These are phyloP conservation scores for Ceriops tagal DNA, from an alignment of 345 rosid species.

Conservation along the genomic window DNA sequence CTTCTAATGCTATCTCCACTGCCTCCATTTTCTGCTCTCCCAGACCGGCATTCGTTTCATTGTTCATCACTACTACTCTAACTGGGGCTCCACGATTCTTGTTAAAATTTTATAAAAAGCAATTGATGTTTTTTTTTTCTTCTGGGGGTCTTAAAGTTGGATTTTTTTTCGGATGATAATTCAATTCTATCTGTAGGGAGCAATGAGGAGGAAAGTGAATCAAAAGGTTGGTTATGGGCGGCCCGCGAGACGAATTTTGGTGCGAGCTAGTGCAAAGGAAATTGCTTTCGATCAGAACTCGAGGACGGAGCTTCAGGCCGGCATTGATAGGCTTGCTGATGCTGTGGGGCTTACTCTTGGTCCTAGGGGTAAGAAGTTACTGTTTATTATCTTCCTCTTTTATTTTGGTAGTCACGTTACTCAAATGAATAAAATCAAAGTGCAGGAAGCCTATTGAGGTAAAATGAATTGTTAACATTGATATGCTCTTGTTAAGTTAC, in stretches of 20 bases:
- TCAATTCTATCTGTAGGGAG: slow-evolving; percentile 10
- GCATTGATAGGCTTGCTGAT: slow-evolving; percentile 95
- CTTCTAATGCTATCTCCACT: slow-evolving; percentile 16
- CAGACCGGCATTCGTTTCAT: slow-evolving; percentile 1
- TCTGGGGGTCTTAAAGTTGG: background rate
- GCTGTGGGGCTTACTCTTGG: slow-evolving; percentile 94
- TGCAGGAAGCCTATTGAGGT: no score
- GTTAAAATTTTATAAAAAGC: background rate
- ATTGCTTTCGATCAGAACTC: slow-evolving; percentile 86
- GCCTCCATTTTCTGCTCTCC: slow-evolving; percentile 19
- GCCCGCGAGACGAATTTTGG: slow-evolving; percentile 49
- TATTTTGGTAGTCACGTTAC: no score
- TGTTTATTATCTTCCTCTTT: background rate
- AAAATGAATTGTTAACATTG: no score
- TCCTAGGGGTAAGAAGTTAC: slow-evolving; percentile 68
- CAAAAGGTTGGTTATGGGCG: slow-evolving; percentile 53
- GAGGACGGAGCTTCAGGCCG: slow-evolving; percentile 77
- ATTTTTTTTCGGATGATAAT: background rate
- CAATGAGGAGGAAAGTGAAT: slow-evolving; percentile 42
- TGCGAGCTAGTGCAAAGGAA: slow-evolving; percentile 77
- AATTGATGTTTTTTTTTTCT: background rate
- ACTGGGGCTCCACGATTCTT: no score
- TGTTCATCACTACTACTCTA: no score
- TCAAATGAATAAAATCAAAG: no score
- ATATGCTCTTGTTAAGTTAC: no score